Percentiles rank a stretch among this genome's conserved stretches.
These are phyloP conservation scores for Saccharomycodes ludwigii DNA, from an alignment of 805 yeast species.

Conservation along the genomic window DNA sequence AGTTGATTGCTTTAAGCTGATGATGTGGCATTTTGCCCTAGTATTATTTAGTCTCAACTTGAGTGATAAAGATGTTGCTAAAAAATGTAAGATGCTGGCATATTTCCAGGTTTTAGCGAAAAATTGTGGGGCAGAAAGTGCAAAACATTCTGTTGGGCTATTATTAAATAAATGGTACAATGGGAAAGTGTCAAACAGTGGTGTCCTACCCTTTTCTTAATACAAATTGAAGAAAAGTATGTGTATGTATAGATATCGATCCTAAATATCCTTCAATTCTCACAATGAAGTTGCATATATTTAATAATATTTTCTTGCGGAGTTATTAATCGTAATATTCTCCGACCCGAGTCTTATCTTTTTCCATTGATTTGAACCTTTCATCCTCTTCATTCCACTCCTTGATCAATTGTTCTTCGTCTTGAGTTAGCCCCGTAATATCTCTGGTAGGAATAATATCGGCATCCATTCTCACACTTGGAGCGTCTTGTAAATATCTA, in stretches of 20 bases:
- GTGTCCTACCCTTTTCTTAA: constrained; percentile 6
- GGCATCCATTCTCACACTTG: constrained; percentile 78
- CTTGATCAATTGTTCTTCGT: constrained; percentile 27
- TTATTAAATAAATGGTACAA: constrained; percentile 7
- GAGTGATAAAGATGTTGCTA: constrained; percentile 1
- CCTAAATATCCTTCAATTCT: background rate
- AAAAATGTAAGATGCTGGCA: constrained; percentile 7
- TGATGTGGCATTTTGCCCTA: constrained; percentile 9
- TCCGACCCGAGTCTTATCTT: constrained; percentile 27
- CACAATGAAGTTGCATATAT: constrained; percentile 1
- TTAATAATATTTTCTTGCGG: background rate
- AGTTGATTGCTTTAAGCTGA: constrained; percentile 7
- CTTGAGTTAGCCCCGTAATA: constrained; percentile 30
- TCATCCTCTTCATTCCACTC: constrained; percentile 25
- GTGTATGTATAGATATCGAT: constrained; percentile 3
- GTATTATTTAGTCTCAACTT: constrained; percentile 6
- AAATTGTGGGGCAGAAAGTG: constrained; percentile 10
- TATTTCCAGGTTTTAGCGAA: constrained; percentile 7
- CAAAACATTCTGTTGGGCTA: constrained; percentile 6
- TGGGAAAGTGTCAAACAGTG: constrained; percentile 1
- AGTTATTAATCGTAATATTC: constrained; percentile 14
- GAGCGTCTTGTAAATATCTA: constrained; percentile 77
- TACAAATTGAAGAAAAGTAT: no score
- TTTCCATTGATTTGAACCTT: constrained; percentile 26
- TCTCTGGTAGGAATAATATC: constrained; percentile 65